Evolutionary conservation across 208 protist species (phyloP).

Genomic region (Polymyxa betae): DNA sequence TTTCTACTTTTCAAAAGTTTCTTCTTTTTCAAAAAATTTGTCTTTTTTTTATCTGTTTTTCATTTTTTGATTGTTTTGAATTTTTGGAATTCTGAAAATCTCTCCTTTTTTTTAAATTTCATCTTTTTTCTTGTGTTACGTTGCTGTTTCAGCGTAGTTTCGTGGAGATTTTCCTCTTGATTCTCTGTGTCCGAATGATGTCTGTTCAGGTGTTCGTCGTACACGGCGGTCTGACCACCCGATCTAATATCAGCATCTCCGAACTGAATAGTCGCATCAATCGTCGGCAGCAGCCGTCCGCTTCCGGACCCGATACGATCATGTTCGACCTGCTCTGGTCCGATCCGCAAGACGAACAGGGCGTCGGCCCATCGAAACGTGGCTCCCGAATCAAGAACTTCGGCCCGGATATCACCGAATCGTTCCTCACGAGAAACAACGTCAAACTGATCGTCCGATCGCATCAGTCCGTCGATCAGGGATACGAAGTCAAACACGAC

Average conservation of each 20-base stretch:
- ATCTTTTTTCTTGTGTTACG: too few relatives aligned
- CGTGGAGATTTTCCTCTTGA: too few relatives aligned
- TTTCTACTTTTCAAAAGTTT: too few relatives aligned
- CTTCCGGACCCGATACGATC: background rate
- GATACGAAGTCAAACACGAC: constrained; percentile 64
- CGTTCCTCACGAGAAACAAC: constrained; percentile 66
- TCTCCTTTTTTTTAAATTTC: too few relatives aligned
- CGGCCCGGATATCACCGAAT: constrained; percentile 69
- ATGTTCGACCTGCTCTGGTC: constrained; percentile 56
- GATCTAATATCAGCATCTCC: background rate
- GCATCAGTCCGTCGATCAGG: constrained; percentile 67
- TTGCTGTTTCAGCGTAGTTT: too few relatives aligned
- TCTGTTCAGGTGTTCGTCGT: constrained; percentile 42
- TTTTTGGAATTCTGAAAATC: too few relatives aligned
- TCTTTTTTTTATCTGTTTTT: too few relatives aligned
- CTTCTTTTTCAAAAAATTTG: too few relatives aligned
- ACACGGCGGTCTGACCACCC: constrained; percentile 16
- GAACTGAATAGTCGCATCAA: background rate
- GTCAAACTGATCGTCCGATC: constrained; percentile 69
- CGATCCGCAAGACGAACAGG: constrained; percentile 53
- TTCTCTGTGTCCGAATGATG: too few relatives aligned
- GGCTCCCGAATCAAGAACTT: constrained; percentile 65
- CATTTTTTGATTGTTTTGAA: too few relatives aligned
- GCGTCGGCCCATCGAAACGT: constrained; percentile 55
- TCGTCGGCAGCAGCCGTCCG: background rate